Evolutionary conservation across 441 rosid species (phyloP), one percentile per base, ranked within the genome.

Genomic region (Erysimum cheiri): DNA sequence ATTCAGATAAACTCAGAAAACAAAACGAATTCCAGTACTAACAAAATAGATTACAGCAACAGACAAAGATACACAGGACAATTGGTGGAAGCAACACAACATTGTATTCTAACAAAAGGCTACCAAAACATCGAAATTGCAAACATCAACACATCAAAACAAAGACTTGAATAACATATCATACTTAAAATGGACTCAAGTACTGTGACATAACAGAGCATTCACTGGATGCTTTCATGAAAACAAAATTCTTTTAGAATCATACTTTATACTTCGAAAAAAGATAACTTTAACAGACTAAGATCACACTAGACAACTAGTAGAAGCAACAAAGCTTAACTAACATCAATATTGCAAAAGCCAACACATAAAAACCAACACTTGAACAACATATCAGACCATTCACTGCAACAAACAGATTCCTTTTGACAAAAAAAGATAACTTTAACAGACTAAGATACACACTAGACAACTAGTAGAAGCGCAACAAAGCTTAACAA

Each of bases 291-390:
- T 36, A 56, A 13, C 61, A 57, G 5, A 4, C 12, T 14, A 54
- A 54, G 32, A 57, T 8, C 3, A 35, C 6, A 41, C 17, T 11
- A 37, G 4, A 37, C 41, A 37, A 11, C 41, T 3, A 37, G 44
- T 12, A 14, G 44, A 40, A 13, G 1, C 17, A 13, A 53, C 3
- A 8, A 53, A 29, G 37, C 37, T 8, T n/a, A 2, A 4, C 9
- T 10, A 61, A 15, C 28, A 43, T 48, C 35, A 6, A 49, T 8
- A 53, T 15, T 10, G 7, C 53, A 54, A 54, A 67, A 54, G 52
- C 3, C 17, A 66, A 67, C 54, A 41, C 39, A 52, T 39, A 6
- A 53, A 53, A 54, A 66, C 17, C 3, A 15, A 39, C 4, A 53
- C 19, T 19, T 24, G 4, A n/a, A 13, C 5, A 41, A 5, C 15